Evolutionary conservation across 345 rosid genomes (phyloP).

Genomic region (Noccaea caerulescens): DNA sequence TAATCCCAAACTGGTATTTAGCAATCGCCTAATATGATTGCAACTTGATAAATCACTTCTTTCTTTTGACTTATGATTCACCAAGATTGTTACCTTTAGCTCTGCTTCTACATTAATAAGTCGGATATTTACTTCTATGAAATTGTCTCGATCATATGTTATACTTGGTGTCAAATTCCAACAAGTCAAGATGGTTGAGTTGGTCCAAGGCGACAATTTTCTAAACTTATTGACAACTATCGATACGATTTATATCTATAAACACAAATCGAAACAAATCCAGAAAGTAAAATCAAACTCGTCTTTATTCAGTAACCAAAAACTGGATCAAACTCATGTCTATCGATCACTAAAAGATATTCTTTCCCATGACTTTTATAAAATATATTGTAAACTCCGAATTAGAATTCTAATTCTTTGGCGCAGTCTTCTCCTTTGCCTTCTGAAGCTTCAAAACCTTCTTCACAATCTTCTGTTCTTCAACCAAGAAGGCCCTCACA

Average conservation of each 20-base stretch:
- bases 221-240: background rate
- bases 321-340: slow-evolving; percentile 26
- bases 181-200: background rate
- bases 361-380: background rate
- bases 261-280: background rate
- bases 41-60: background rate
- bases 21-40: too few relatives aligned
- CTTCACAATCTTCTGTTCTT: slow-evolving; percentile 80
- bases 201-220: background rate
- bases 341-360: background rate
- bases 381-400: slow-evolving; percentile 11
- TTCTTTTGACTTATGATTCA: too few relatives aligned
- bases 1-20: too few relatives aligned
- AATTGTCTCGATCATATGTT: background rate
- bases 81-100: background rate
- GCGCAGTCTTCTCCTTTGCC: slow-evolving; percentile 58
- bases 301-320: background rate
- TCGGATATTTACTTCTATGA: background rate
- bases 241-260: background rate
- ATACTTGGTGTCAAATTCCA: background rate
- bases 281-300: background rate
- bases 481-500: slow-evolving; percentile 70
- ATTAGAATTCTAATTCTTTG: slow-evolving; percentile 44
- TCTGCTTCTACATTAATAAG: background rate
- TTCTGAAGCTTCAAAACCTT: slow-evolving; percentile 71